Percentiles rank a stretch among this genome's conserved stretches.
Evolutionary conservation across 768 basidiomycete genomes (phyloP).

Genomic region (Leucocoprinus leucothites): DNA sequence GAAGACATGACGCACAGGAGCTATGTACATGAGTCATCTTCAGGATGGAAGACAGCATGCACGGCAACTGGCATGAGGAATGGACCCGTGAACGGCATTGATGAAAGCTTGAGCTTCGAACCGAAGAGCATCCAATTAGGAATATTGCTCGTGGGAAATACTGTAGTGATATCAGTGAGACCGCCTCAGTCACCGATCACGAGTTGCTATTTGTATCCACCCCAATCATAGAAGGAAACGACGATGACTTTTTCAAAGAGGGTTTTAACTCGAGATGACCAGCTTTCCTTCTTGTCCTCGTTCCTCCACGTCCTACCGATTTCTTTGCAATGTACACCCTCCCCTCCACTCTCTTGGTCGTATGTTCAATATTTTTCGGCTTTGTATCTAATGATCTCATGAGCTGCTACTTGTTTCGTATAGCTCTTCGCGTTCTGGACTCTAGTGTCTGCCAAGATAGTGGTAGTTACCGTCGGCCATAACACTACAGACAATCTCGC

Average conservation of each 20-base stretch:
- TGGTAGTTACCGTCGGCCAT: conserved; percentile 44
- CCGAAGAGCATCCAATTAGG: no score
- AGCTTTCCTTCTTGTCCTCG: neutral
- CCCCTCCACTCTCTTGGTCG: conserved; percentile 10
- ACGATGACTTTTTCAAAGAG: neutral
- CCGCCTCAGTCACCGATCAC: no score
- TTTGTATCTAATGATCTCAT: neutral
- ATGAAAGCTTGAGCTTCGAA: no score
- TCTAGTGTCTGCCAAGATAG: conserved; percentile 30
- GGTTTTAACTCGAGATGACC: neutral
- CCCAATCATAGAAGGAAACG: no score
- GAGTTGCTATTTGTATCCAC: no score
- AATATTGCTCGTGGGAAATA: neutral
- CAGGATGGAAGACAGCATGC: no score
- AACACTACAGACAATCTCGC: conserved; percentile 42
- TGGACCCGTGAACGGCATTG: no score
- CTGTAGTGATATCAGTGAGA: neutral
- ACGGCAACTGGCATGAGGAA: no score
- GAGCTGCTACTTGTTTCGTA: neutral
- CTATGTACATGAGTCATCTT: neutral
- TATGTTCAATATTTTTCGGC: conserved; percentile 1
- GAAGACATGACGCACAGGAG: neutral
- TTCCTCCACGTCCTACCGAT: conserved; percentile 3
- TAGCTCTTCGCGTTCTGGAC: conserved; percentile 17
- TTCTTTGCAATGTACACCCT: conserved; percentile 13